A percentile compares a stretch with the other conserved stretches of the same genome.
Evolutionary conservation across 352 stramenopile species (phyloP).

Genomic region (Phytophthora sansomeana): DNA sequence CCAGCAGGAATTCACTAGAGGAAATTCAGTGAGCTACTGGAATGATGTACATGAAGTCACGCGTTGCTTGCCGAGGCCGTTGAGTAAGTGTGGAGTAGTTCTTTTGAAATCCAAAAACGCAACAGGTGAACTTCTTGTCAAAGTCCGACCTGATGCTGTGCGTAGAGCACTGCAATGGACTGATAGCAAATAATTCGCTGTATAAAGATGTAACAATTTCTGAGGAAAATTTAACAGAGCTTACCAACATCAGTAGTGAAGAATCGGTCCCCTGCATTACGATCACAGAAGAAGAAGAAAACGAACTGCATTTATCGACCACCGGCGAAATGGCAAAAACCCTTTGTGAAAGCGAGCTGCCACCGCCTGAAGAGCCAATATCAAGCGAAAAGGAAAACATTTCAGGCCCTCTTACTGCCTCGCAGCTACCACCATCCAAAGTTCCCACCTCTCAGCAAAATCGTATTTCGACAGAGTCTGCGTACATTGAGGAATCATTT

Average conservation of each 20-base stretch:
- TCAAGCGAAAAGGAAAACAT: too few species aligned
- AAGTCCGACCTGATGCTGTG: not conserved
- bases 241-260: not conserved
- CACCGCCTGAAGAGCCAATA: too few species aligned
- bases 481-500: not conserved
- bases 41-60: constrained; percentile 1
- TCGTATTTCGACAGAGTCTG: too few species aligned
- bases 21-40: constrained; percentile 25
- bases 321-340: too few species aligned
- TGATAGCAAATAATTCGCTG: constrained; percentile 10
- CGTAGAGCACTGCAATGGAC: constrained; percentile 1
- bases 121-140: not conserved
- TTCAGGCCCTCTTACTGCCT: too few species aligned
- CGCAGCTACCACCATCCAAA: too few species aligned
- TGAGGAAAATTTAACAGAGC: not conserved
- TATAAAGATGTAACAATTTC: constrained; percentile 6
- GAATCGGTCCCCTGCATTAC: not conserved
- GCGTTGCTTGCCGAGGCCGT: not conserved
- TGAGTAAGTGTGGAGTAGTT: not conserved
- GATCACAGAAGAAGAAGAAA: not conserved
- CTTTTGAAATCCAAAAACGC: not conserved
- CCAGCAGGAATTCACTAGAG: constrained; percentile 17
- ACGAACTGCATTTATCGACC: not conserved
- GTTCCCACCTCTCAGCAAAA: too few species aligned
- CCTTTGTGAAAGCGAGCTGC: too few species aligned